These are phyloP conservation scores for Pleurotus salmoneostramineus DNA, from an alignment of 768 basidiomycete genomes.

Conservation along the genomic window DNA sequence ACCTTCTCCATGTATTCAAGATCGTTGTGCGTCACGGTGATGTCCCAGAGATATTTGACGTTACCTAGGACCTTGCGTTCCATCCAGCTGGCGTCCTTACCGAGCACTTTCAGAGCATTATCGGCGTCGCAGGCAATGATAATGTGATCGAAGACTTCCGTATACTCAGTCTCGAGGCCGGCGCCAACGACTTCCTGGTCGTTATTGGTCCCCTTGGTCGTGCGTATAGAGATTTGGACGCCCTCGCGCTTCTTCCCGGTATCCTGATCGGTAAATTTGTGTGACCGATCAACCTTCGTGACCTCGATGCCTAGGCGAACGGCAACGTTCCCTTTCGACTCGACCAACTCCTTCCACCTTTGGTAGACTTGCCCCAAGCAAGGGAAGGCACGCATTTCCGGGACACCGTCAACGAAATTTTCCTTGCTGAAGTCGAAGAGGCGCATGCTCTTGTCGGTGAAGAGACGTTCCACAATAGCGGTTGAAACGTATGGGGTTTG, in stretches of 20 bases:
- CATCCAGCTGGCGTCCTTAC: constrained; percentile 21
- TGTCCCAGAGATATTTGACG: constrained; percentile 37
- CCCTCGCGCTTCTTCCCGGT: constrained; percentile 10
- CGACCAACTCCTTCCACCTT: constrained; percentile 21
- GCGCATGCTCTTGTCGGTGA: constrained; percentile 30
- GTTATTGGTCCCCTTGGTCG: constrained; percentile 23
- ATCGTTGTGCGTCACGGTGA: constrained; percentile 50
- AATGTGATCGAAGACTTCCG: constrained; percentile 21
- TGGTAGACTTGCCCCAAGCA: constrained; percentile 21
- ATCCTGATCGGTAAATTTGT: constrained; percentile 8
- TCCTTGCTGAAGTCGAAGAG: constrained; percentile 27
- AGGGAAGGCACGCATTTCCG: constrained; percentile 25
- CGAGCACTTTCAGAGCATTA: constrained; percentile 19
- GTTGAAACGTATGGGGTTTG: constrained; percentile 29
- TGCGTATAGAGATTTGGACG: constrained; percentile 21
- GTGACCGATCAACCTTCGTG: constrained; percentile 19
- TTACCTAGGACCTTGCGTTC: constrained; percentile 26
- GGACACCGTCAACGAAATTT: constrained; percentile 24
- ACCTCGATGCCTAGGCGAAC: constrained; percentile 22
- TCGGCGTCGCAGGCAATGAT: constrained; percentile 25
- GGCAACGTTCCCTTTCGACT: constrained; percentile 21
- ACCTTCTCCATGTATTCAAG: constrained; percentile 43
- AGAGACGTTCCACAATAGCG: constrained; percentile 26
- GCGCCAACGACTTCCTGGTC: constrained; percentile 21
- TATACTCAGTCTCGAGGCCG: constrained; percentile 16